A percentile compares a stretch with the other conserved stretches of the same genome.
Conservation (phyloP, 1,284 basidiomycete genomes). For the Puccinia triticina region DNA sequence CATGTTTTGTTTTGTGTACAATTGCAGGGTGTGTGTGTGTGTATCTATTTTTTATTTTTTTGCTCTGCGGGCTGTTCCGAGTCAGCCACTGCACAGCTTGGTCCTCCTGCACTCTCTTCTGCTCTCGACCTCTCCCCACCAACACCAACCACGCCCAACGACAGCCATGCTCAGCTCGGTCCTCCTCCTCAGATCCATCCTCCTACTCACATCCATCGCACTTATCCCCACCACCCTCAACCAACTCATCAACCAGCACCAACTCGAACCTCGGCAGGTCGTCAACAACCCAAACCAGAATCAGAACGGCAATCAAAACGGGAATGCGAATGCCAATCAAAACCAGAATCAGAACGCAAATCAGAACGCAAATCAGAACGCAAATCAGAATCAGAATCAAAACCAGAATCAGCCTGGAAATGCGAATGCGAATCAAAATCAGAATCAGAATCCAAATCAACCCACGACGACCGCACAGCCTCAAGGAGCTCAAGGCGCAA, state of each 20-base stretch:
- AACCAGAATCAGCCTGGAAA: conserved; percentile 7
- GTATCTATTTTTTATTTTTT: too few species aligned
- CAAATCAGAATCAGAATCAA: neutral
- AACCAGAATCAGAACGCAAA: neutral
- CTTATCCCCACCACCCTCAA: neutral
- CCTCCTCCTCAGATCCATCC: neutral
- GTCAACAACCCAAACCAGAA: neutral
- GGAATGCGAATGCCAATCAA: conserved; percentile 5
- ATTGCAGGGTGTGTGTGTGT: too few species aligned
- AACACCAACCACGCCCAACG: too few species aligned
- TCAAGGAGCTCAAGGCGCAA: neutral
- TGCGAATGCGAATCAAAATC: conserved; percentile 18
- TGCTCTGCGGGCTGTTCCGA: too few species aligned
- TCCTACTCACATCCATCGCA: neutral
- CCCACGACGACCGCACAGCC: neutral
- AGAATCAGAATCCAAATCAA: conserved; percentile 15
- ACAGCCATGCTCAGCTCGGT: too few species aligned
- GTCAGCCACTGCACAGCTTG: too few species aligned
- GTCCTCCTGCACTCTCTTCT: too few species aligned
- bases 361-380: conserved; percentile 18
- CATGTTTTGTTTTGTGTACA: too few species aligned
- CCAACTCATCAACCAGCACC: neutral
- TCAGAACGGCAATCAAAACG: neutral
- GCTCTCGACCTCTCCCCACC: too few species aligned
- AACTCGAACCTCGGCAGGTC: neutral